These are phyloP conservation scores for Boletus patriciae DNA, from an alignment of 768 basidiomycete genomes.

Conservation along the genomic window DNA sequence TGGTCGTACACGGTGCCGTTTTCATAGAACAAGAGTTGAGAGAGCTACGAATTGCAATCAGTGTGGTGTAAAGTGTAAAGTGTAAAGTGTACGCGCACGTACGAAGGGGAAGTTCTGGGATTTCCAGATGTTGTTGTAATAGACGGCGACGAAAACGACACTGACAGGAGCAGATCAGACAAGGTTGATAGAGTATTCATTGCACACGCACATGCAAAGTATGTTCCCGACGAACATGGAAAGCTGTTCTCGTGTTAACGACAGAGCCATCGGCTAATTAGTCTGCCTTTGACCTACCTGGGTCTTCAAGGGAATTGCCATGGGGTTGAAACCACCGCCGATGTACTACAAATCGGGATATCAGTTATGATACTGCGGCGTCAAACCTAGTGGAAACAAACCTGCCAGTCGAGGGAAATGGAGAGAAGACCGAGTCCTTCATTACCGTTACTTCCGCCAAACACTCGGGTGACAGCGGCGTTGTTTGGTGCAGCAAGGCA, in stretches of 20 bases:
- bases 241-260: constrained; percentile 24
- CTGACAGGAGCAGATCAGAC: constrained; percentile 13
- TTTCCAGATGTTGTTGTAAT: constrained; percentile 54
- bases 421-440: constrained; percentile 63
- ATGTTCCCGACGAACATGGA: constrained; percentile 50
- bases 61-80: neutral
- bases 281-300: constrained; percentile 30
- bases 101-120: constrained; percentile 61
- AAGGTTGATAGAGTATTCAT: neutral
- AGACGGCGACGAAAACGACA: constrained; percentile 37
- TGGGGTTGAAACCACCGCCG: constrained; percentile 39
- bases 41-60: constrained; percentile 33
- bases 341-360: constrained; percentile 20
- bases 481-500: constrained; percentile 56
- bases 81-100: constrained; percentile 27
- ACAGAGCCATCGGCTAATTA: neutral
- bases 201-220: constrained; percentile 47
- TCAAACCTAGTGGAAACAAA: constrained; percentile 26
- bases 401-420: constrained; percentile 62
- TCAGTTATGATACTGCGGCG: neutral
- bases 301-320: constrained; percentile 54
- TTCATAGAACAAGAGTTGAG: constrained; percentile 50
- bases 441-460: constrained; percentile 62
- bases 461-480: constrained; percentile 51
- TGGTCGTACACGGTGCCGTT: constrained; percentile 57